Base-by-base conservation (phyloP, 148 eudicot genomes). In the Vaccinium macrocarpon region DNA sequence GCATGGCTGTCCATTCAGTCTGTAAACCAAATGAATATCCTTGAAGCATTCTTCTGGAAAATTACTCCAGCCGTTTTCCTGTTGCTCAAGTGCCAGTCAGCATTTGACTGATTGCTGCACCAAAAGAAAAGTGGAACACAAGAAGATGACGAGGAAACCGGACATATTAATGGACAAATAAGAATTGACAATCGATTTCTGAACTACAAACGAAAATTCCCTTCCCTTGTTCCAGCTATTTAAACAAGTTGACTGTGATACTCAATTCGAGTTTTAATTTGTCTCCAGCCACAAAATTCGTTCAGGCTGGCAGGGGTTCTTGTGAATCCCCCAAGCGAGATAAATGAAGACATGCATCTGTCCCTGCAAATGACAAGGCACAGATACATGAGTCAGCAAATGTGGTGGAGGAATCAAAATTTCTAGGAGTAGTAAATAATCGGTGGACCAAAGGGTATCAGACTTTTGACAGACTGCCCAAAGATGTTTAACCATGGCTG, bases 11-110 rank as follows among this genome's bases (percentile, higher is more conserved):
- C 49, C 97, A 98, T 56, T 92, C 99, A 57, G 99, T 97, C 75
- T 97, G 95, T 87, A 98, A 97, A 89, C 99, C 99, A 23, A 97
- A 97, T 83, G 99, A 97, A 83, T 97, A 97, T 89, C 99, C 99
- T 62, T 93, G 8, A 7, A 62, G 13, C 23, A 62, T 10, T 50
- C 52, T 62, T 62, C 70, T 9, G 8, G 23, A 62, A 62, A 2
- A 12, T 25, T 25, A 35, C 38, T 35, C 38, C 38, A 68, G 8
- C 73, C 13, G 73, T 13, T 27, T 25, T 68, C 27, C 35, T 4
- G 73, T 68, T 68, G 38, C 27, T 27, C 16, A 68, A 27, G 15
- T 52, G 55, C 2, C 14, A 2, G 8, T 52, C 12, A 9, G 55
- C 55, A 52, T 42, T 52, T 52, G 7, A 68, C 38, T 68, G 73